These are phyloP conservation scores for Claviceps sp. DNA, from an alignment of 2,329 filamentous ascomycete species.

Conservation along the genomic window DNA sequence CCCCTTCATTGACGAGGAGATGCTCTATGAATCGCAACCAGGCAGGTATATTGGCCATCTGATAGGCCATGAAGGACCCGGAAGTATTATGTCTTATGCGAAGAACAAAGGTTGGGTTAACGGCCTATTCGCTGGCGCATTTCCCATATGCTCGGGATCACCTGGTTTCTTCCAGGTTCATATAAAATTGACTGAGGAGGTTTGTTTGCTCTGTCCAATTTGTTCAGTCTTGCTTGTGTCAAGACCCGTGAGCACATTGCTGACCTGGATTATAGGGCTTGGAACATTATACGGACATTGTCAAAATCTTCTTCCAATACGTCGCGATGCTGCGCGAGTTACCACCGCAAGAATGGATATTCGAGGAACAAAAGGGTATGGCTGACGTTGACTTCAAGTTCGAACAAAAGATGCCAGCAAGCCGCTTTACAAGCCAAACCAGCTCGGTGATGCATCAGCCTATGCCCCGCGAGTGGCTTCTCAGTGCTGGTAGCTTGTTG, in stretches of 20 bases:
- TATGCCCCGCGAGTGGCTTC: slow-evolving; percentile 70
- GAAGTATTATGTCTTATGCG: slow-evolving; percentile 80
- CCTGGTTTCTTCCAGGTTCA: slow-evolving; percentile 69
- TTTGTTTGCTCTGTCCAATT: slow-evolving; percentile 16
- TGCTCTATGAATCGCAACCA: slow-evolving; percentile 66
- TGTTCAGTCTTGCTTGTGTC: neutral
- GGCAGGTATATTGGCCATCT: slow-evolving; percentile 78
- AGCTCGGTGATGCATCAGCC: slow-evolving; percentile 87
- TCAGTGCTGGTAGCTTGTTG: slow-evolving; percentile 67
- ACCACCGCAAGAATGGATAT: slow-evolving; percentile 82
- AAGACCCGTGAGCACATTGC: neutral
- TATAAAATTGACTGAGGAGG: slow-evolving; percentile 72
- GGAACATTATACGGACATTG: slow-evolving; percentile 67
- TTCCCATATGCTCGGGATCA: slow-evolving; percentile 61
- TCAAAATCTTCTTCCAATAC: slow-evolving; percentile 82
- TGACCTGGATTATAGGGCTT: slow-evolving; percentile 35
- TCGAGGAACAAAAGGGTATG: slow-evolving; percentile 80
- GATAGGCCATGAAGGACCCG: slow-evolving; percentile 84
- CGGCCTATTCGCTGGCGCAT: slow-evolving; percentile 63
- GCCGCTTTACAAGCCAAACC: slow-evolving; percentile 73
- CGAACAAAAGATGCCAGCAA: slow-evolving; percentile 82
- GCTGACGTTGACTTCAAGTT: slow-evolving; percentile 92
- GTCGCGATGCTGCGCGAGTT: slow-evolving; percentile 71
- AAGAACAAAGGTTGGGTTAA: slow-evolving; percentile 88
- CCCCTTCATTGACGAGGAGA: slow-evolving; percentile 73